Evolutionary conservation across 1,284 basidiomycete genomes (phyloP), one percentile per base, ranked within the genome.

Genomic region (Trichosporon sp.): DNA sequence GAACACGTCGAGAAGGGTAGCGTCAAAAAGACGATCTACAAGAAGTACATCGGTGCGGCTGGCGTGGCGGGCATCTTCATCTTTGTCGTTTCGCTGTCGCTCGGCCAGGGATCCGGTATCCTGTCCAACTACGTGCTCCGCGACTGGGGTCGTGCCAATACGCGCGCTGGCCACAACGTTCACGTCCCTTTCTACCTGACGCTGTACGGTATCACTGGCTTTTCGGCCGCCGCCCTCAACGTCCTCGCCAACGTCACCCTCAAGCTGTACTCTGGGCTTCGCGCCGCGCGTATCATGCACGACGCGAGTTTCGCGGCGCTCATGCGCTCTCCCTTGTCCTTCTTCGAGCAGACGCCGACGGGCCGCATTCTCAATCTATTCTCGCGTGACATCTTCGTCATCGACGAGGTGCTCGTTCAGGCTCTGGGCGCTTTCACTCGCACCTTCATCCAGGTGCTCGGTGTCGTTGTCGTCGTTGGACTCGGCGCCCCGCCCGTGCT

Each of bases 381-480:
- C 84, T 93, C 93, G 14, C 89, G 94, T 4, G 96, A 99, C 80
- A 90, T 92, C 61, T 96, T 96, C 78, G 94, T 96, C 43, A 90
- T 95, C 59, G 96, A 98, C 68, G 89, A 92, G 78, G 85, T 93
- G 6, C 87, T 96, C 31, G 89, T 90, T 26, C 87, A 91, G 65
- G 90, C 89, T 0, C 90, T 95, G 43, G 88, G 89, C 78, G 87
- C 86, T 48, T 85, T 92, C 70, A 86, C 89, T 76, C 87, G 92
- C 48, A 95, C 85, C 1, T 76, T 75, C 40, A 80, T 83, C 2
- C 79, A 80, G 88, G 91, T 82, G 76, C 70, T 90, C 12, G 93
- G 91, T 68, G 95, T 96, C 73, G 77, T 94, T 12, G 81, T 90
- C 14, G 92, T 96, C 74, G 92, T 96, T 70, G 90, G 90, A 0